These are phyloP conservation scores for Phyllosticta capitalensis DNA, from an alignment of 2,329 filamentous ascomycete genomes.

Conservation along the genomic window DNA sequence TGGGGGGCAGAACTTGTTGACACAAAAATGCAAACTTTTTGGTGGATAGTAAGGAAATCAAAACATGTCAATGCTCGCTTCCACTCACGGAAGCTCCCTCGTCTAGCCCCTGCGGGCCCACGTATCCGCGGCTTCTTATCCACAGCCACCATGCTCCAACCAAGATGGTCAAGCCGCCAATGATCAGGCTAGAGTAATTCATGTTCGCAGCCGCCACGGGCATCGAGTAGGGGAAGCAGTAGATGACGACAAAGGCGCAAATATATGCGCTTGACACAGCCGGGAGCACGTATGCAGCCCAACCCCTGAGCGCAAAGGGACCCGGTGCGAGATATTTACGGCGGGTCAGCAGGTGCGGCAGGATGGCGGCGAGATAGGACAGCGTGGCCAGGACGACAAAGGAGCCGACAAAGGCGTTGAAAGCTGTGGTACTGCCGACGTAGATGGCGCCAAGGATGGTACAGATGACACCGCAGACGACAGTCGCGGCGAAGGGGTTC, in stretches of 20 bases:
- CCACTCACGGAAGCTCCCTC: neutral
- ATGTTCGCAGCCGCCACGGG: slow-evolving; percentile 39
- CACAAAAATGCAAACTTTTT: neutral
- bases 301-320: slow-evolving; percentile 45
- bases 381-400: slow-evolving; percentile 47
- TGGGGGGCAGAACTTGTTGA: neutral
- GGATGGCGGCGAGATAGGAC: slow-evolving; percentile 55
- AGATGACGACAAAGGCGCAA: slow-evolving; percentile 52
- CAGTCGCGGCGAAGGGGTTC: slow-evolving; percentile 48
- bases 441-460: slow-evolving; percentile 55
- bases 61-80: neutral
- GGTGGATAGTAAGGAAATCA: neutral
- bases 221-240: slow-evolving; percentile 45
- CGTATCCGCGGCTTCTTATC: slow-evolving; percentile 5
- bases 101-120: slow-evolving; percentile 2
- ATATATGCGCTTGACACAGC: slow-evolving; percentile 51
- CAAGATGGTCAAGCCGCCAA: slow-evolving; percentile 43
- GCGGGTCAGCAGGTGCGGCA: slow-evolving; percentile 37
- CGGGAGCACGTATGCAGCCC: slow-evolving; percentile 15
- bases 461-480: slow-evolving; percentile 40
- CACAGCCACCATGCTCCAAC: slow-evolving; percentile 36
- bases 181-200: slow-evolving; percentile 47
- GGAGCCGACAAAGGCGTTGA: slow-evolving; percentile 55
- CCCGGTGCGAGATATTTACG: slow-evolving; percentile 42
- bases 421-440: slow-evolving; percentile 56